Evolutionary conservation across 1,284 basidiomycete genomes (phyloP).

Genomic region (Sporisorium iseilematis-ciliati): DNA sequence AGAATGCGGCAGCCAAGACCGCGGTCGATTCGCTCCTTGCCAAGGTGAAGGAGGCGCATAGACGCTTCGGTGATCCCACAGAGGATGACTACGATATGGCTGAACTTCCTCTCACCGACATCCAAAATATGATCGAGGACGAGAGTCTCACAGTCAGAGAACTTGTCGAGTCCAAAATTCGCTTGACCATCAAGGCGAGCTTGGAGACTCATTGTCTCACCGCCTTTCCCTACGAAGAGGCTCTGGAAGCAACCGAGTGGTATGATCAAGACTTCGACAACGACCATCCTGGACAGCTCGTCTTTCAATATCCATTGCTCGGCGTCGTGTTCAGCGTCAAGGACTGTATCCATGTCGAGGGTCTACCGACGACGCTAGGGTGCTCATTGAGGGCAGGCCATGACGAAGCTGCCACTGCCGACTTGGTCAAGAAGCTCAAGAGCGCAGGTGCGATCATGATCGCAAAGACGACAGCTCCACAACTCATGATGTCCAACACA

Average conservation of each 20-base stretch:
- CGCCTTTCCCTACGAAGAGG: constrained; percentile 31
- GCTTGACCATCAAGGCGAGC: constrained; percentile 30
- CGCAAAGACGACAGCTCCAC: constrained; percentile 55
- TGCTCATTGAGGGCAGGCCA: constrained; percentile 34
- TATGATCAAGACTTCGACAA: background rate
- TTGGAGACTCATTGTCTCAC: constrained; percentile 48
- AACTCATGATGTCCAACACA: constrained; percentile 51
- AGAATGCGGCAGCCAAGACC: constrained; percentile 10
- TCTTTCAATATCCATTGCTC: constrained; percentile 17
- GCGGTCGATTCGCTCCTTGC: constrained; percentile 30
- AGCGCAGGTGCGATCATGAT: constrained; percentile 47
- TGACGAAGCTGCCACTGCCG: background rate
- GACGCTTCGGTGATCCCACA: constrained; percentile 14
- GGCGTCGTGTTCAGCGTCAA: constrained; percentile 56
- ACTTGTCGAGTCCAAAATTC: constrained; percentile 31
- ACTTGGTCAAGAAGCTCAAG: constrained; percentile 16
- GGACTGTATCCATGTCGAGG: constrained; percentile 51
- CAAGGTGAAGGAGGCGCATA: constrained; percentile 16
- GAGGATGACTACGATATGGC: constrained; percentile 21
- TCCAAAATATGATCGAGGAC: constrained; percentile 1
- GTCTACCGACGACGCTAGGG: constrained; percentile 40
- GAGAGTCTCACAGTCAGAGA: background rate
- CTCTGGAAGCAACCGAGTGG: constrained; percentile 3
- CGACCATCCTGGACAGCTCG: background rate
- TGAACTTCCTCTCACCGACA: background rate